These are phyloP conservation scores for Xylaria acuta DNA, from an alignment of 495 filamentous ascomycete genomes.

Conservation along the genomic window DNA sequence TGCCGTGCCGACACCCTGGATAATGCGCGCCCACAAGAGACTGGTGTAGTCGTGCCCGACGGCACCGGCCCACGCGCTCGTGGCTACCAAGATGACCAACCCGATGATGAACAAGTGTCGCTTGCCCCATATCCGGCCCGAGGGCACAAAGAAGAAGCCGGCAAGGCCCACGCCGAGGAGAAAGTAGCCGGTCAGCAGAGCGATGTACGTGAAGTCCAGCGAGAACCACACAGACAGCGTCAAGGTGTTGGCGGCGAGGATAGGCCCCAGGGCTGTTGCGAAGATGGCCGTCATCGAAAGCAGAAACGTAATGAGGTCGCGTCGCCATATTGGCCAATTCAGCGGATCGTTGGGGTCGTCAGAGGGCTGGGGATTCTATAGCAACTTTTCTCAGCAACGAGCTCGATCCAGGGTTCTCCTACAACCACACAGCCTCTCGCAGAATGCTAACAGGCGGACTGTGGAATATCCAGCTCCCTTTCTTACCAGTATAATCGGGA, in stretches of 20 bases:
- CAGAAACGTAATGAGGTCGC: conserved; percentile 78
- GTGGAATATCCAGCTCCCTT: conserved; percentile 64
- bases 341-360: conserved; percentile 81
- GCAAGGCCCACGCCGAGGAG: conserved; percentile 82
- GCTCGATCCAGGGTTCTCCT: background rate
- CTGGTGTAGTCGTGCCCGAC: conserved; percentile 68
- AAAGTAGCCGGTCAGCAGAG: conserved; percentile 86
- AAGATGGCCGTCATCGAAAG: conserved; percentile 82
- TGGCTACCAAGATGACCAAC: conserved; percentile 71
- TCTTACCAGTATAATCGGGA: conserved; percentile 76
- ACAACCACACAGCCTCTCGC: background rate
- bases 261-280: conserved; percentile 77
- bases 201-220: conserved; percentile 69
- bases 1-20: conserved; percentile 77
- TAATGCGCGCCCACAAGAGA: conserved; percentile 75
- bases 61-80: conserved; percentile 80
- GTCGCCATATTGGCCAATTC: conserved; percentile 90
- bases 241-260: conserved; percentile 86
- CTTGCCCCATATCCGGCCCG: conserved; percentile 91
- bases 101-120: conserved; percentile 86
- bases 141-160: conserved; percentile 83
- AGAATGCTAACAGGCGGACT: conserved; percentile 23
- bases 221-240: conserved; percentile 67
- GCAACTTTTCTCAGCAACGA: conserved; percentile 36
- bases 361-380: conserved; percentile 76